Evolutionary conservation across 352 stramenopile genomes (phyloP), one percentile per base, ranked within the genome.

Genomic region (Elongisporangium prolatum): DNA sequence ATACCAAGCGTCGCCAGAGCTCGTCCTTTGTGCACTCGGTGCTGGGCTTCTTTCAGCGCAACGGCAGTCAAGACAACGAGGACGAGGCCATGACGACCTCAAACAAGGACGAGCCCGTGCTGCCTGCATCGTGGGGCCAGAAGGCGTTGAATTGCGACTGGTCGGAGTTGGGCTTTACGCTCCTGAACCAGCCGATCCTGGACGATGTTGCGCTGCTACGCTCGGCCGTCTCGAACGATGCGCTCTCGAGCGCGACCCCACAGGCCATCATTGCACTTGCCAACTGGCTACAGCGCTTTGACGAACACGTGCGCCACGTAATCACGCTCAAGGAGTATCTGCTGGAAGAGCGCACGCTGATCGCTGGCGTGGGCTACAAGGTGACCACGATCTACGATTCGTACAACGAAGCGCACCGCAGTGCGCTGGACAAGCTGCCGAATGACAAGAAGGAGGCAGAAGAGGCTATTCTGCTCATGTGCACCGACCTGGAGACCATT

Each of bases 281-380:
- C 44, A 86, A 85, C 53, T 89, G 80, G 80, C 71, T 89, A 24
- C 72, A 71, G 34, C 63, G 65, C 54, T 87, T 89, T 55, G 75
- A 86, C 59, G 67, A 86, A 49, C 77, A 86, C 55, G 69, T 88
- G 21, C 68, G 79, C 18, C 64, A 76, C 53, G 74, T 88, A 7
- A 58, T 79, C 50, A 82, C 65, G 8, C 58, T 91, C 2, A 91
- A 91, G 63, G 75, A 88, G 54, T 83, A 84, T 47, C 25, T 91
- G 18, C 67, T 88, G 18, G 77, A 89, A 54, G 78, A 89, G 57
- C 75, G 78, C 50, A 77, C 75, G 22, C 56, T 85, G 8, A 62
- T 88, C 52, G 75, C 72, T 3, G 67, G 72, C 10, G 76, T 88
- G 18, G 77, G 70, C 0, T 77, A 86, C 65, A 85, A 78, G 48